Conservation (phyloP, 805 yeast species). For the Wickerhamiella sorbophila region DNA sequence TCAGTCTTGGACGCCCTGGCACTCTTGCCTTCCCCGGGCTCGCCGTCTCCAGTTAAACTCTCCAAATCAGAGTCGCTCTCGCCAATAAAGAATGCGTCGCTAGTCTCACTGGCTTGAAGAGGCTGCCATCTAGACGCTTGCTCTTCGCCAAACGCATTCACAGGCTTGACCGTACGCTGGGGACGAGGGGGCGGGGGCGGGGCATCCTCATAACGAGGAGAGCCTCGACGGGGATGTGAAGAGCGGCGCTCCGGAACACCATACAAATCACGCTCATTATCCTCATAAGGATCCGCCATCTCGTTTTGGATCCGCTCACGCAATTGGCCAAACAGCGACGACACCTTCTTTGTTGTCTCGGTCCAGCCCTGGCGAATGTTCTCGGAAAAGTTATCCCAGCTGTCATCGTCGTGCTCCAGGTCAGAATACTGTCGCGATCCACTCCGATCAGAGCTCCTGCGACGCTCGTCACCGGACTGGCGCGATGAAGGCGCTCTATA, state of each 20-base stretch:
- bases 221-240: not conserved
- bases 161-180: conserved; percentile 11
- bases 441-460: not conserved
- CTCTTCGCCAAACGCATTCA: conserved; percentile 19
- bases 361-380: conserved; percentile 7
- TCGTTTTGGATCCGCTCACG: conserved; percentile 15
- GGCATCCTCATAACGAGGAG: conserved; percentile 2
- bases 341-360: conserved; percentile 15
- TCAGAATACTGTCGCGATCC: not conserved
- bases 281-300: conserved; percentile 14
- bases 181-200: conserved; percentile 9
- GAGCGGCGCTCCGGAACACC: conserved; percentile 5
- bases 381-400: conserved; percentile 10
- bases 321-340: conserved; percentile 15
- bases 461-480: not conserved
- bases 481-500: conserved; percentile 3
- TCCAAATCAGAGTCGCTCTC: conserved; percentile 20
- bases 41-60: conserved; percentile 13
- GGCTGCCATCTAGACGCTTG: conserved; percentile 13
- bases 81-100: conserved; percentile 21
- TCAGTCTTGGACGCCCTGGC: conserved; percentile 8
- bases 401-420: conserved; percentile 3
- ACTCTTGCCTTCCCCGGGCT: conserved; percentile 5
- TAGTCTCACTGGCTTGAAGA: conserved; percentile 7
- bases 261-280: conserved; percentile 15